Conservation (phyloP, 2,329 filamentous ascomycete species). For the Penicillium sclerotigenum region DNA sequence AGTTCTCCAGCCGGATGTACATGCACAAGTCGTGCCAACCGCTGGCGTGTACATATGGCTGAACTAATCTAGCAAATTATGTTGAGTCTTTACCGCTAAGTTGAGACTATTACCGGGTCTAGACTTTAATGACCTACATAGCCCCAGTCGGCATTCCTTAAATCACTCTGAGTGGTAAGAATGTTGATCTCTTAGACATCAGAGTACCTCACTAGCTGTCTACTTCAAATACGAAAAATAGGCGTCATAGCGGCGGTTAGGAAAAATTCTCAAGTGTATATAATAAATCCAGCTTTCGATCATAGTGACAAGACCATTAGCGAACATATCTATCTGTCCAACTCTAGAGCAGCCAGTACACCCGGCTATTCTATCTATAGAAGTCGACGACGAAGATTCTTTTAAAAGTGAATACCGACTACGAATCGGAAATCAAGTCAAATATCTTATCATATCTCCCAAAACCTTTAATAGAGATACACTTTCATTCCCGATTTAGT, state of each 20-base stretch:
- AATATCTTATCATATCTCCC: conserved; percentile 3
- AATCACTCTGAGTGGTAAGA: no score
- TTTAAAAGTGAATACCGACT: conserved; percentile 8
- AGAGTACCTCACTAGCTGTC: not conserved
- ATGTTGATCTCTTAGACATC: not conserved
- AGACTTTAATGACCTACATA: not conserved
- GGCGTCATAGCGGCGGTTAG: not conserved
- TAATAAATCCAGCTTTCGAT: not conserved
- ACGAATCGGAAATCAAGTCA: conserved; percentile 5
- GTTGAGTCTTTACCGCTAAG: not conserved
- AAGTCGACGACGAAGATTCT: conserved; percentile 4
- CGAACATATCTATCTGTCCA: no score
- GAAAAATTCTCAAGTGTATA: not conserved
- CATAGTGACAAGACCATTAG: not conserved
- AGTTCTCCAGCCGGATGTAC: not conserved
- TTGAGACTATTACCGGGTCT: not conserved
- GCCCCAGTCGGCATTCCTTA: not conserved
- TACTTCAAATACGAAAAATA: not conserved
- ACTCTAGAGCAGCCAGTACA: no score
- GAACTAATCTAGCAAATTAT: not conserved
- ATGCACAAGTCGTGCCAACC: not conserved
- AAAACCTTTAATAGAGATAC: conserved; percentile 7
- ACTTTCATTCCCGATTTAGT: conserved; percentile 4
- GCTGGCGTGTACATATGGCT: not conserved
- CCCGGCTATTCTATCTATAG: conserved; percentile 2